Percentiles rank a stretch among this genome's conserved stretches.
Evolutionary conservation across 2,329 filamentous ascomycete genomes (phyloP).

Genomic region (Paraphaeosphaeria minitans): DNA sequence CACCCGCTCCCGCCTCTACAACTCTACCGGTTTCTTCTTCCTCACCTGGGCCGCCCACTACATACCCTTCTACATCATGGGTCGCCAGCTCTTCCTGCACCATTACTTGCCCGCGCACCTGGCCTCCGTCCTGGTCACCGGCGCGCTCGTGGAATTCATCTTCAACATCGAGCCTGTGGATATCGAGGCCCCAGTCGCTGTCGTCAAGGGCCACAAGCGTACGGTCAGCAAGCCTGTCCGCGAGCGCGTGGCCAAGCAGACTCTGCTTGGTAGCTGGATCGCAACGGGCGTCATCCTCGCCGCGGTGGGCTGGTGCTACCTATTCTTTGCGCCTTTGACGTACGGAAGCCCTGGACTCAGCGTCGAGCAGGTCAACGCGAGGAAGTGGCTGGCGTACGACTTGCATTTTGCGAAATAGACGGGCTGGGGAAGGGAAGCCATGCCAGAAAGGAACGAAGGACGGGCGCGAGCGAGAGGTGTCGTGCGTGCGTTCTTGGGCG

Average conservation of each 20-base stretch:
- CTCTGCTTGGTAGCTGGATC: constrained; percentile 77
- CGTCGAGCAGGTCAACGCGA: constrained; percentile 75
- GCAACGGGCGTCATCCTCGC: constrained; percentile 73
- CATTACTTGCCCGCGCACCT: constrained; percentile 96
- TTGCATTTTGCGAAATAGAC: constrained; percentile 95
- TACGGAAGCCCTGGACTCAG: constrained; percentile 91
- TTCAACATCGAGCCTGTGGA: constrained; percentile 83
- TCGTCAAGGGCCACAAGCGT: constrained; percentile 40
- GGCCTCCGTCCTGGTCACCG: constrained; percentile 86
- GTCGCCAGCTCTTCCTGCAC: constrained; percentile 95
- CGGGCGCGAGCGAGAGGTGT: background rate
- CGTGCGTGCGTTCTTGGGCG: background rate
- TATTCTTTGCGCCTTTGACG: constrained; percentile 92
- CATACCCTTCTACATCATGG: constrained; percentile 97
- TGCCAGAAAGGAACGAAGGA: constrained; percentile 18
- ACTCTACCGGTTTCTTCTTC: constrained; percentile 99
- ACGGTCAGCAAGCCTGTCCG: constrained; percentile 72
- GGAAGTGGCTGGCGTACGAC: constrained; percentile 97
- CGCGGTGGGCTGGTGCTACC: constrained; percentile 76
- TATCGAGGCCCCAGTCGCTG: constrained; percentile 48
- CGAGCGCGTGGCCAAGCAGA: constrained; percentile 80
- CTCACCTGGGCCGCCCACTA: constrained; percentile 97
- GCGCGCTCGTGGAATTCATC: constrained; percentile 91
- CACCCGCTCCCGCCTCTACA: constrained; percentile 91
- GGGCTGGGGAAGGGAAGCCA: background rate